Evolutionary conservation across 306 rosid species (phyloP), one percentile per base, ranked within the genome.

Genomic region (Morella rubra): DNA sequence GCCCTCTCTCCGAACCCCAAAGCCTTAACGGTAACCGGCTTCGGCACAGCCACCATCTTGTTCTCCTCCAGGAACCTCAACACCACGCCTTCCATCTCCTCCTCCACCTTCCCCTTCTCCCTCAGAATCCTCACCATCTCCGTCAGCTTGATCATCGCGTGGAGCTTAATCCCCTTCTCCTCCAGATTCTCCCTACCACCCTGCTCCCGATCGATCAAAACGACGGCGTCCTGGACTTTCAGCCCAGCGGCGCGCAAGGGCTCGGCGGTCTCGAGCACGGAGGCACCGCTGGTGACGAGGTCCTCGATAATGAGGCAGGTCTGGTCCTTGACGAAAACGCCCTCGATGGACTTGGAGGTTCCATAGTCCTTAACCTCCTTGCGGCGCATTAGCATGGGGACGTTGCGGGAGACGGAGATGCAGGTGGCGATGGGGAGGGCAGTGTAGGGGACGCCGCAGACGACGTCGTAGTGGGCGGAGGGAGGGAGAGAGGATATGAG

Each of bases 291-390:
- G 49, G 97, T 94, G 65, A 94, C 96, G 79, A 94, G 83, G 79
- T 91, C 97, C 82, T 94, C 97, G 70, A 94, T 72, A 54, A 94
- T 84, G 44, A 94, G 86, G 82, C 98, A 94, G 47, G 82, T 73
- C 56, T 90, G 93, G 19, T 83, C 90, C 22, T 82, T 27, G 52
- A 64, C 66, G 76, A 84, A 94, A 66, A 60, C 77, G 60, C 97
- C 97, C 37, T 94, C 97, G 15, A 94, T 91, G 74, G 93, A 90
- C 74, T 91, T 94, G 41, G 98, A 75, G 61, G 96, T 91, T 40
- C 97, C 96, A 19, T 94, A 94, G 80, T 94, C 97, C 80, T 94
- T 94, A 78, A 90, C 81, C 81, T 94, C 98, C 86, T 94, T 94
- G 76, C 92, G 91, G 69, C 95, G 95, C 97, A 92, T 94, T 74